Base-by-base conservation (phyloP, 768 basidiomycete species). In the Cubamyces lactineus region DNA sequence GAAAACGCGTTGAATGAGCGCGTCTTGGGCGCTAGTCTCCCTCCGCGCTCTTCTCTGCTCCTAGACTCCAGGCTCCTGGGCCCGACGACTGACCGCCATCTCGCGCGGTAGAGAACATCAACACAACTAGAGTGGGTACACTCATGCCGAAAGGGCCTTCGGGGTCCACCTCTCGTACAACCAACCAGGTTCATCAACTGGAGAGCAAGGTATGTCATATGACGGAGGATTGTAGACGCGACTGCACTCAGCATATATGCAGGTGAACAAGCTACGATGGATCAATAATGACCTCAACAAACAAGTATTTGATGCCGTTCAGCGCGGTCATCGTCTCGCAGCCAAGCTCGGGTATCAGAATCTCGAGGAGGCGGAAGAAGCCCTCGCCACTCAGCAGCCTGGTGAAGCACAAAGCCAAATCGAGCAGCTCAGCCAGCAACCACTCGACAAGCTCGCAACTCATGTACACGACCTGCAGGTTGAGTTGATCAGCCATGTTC, bases 331-430 rank as follows among this genome's bases (percentile, higher is more conserved):
- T 16, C 71, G 74, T 17, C 72, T 84, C 2, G 82, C 80, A 0
- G 64, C 69, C 7, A 70, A 70, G 1, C 74, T 86, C 46, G 84
- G 83, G 0, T 84, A 81, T 62, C 63, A 69, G 2, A 73, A 78
- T 50, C 66, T 82, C 2, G 72, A 71, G 11, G 81, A 83, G 30
- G 80, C 81, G 0, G 78, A 82, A 56, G 69, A 17, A n/a, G 61
- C 60, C 11, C 45, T 68, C 5, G 71, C 62, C n/a, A 63, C 62
- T 13, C 53, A 63, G 28, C 24, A 40, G 5, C n/a, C 30, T n/a
- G 55, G 23, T 8, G 50, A 48, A 19, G 62, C 47, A 45, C 58
- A 59, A 28, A 63, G 59, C 24, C 53, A 63, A 21, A 57, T 57
- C 3, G 58, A 64, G 28, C 49, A 61, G 39, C 62, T 65, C 23